These are phyloP conservation scores for Pyricularia pennisetigena DNA, from an alignment of 2,329 filamentous ascomycete species.

Conservation along the genomic window DNA sequence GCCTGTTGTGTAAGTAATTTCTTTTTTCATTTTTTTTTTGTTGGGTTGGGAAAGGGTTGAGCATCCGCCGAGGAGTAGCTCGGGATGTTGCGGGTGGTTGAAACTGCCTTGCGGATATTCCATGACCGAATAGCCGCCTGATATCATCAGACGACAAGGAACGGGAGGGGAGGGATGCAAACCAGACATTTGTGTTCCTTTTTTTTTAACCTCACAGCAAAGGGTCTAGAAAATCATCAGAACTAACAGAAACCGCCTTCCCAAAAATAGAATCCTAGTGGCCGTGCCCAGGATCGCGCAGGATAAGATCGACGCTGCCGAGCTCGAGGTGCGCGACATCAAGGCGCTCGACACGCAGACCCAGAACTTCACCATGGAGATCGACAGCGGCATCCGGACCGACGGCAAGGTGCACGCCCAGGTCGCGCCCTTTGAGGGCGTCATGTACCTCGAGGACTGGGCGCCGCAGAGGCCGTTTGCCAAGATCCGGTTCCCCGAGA, in stretches of 20 bases:
- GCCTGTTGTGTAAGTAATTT: slow-evolving; percentile 45
- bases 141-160: background rate
- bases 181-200: background rate
- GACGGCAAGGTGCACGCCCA: slow-evolving; percentile 41
- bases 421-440: slow-evolving; percentile 38
- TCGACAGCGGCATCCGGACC: slow-evolving; percentile 45
- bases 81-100: background rate
- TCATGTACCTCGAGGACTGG: slow-evolving; percentile 44
- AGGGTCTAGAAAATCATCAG: background rate
- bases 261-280: slow-evolving; percentile 38
- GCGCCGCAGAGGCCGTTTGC: slow-evolving; percentile 37
- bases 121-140: background rate
- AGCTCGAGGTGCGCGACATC: slow-evolving; percentile 41
- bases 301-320: slow-evolving; percentile 41
- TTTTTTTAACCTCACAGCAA: background rate
- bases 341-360: slow-evolving; percentile 34
- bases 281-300: slow-evolving; percentile 47
- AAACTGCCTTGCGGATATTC: background rate
- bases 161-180: background rate
- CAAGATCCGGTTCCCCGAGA: slow-evolving; percentile 40
- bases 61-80: background rate
- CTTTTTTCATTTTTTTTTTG: background rate
- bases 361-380: slow-evolving; percentile 36
- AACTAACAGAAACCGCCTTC: background rate
- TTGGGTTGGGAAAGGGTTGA: too few relatives aligned